These are phyloP conservation scores for Fusarium subglutinans DNA, from an alignment of 2,329 filamentous ascomycete species.

Conservation along the genomic window DNA sequence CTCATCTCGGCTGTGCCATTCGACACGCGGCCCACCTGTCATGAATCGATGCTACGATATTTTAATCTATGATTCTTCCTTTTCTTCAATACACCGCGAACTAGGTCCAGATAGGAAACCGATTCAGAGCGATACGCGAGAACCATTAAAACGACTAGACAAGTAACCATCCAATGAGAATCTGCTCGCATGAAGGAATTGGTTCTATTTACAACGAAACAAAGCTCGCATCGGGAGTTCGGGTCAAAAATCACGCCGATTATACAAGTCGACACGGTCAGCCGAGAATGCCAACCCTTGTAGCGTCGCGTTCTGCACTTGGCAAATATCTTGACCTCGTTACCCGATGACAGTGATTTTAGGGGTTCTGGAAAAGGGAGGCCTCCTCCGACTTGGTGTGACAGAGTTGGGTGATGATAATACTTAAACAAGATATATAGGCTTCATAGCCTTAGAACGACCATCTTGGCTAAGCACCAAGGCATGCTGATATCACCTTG, in stretches of 20 bases:
- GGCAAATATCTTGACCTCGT: background rate
- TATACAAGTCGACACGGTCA: background rate
- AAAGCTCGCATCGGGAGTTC: conserved; percentile 4
- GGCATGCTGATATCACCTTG: background rate
- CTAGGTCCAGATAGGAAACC: background rate
- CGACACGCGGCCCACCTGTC: background rate
- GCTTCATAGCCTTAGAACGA: background rate
- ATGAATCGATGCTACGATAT: background rate
- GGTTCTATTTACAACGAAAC: background rate
- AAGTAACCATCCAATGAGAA: background rate
- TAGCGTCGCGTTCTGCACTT: conserved; percentile 5
- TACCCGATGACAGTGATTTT: background rate
- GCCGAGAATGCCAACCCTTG: conserved; percentile 10
- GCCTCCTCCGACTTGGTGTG: background rate
- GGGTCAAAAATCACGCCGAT: conserved; percentile 25
- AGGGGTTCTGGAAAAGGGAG: background rate
- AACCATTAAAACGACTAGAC: background rate
- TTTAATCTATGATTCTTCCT: conserved; percentile 22
- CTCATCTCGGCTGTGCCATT: background rate
- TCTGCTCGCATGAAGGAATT: background rate
- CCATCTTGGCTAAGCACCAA: background rate
- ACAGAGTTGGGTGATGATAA: background rate
- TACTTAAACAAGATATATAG: background rate
- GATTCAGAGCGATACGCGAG: conserved; percentile 3
- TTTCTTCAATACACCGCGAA: background rate